Percentiles rank a stretch among this genome's conserved stretches.
Evolutionary conservation across 805 yeast species (phyloP).

Genomic region (Candida chilensis): DNA sequence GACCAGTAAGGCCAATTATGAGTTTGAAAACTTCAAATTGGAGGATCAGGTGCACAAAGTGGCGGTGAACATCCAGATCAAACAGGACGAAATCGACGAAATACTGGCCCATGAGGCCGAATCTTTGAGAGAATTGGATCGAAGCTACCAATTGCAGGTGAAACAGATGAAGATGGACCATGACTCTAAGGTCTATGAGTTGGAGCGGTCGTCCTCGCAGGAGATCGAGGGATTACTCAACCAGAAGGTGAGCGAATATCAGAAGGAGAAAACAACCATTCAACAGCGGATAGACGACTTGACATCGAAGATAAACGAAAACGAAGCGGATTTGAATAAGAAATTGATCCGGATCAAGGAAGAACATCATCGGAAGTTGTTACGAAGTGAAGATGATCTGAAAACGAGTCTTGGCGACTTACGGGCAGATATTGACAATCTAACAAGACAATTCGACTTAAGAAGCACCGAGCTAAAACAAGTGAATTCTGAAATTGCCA

Average conservation of each 20-base stretch:
- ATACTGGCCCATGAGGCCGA: slow-evolving; percentile 2
- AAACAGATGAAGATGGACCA: slow-evolving; percentile 11
- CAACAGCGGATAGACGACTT: slow-evolving; percentile 4
- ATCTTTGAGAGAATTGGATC: slow-evolving; percentile 11
- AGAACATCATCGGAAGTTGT: slow-evolving; percentile 10
- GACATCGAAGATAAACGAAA: slow-evolving; percentile 6
- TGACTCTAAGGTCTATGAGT: slow-evolving; percentile 9
- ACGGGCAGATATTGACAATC: slow-evolving; percentile 4
- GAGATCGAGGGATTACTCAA: slow-evolving; percentile 29
- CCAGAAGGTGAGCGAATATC: slow-evolving; percentile 17
- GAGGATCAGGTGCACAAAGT: slow-evolving; percentile 24
- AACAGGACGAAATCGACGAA: slow-evolving; percentile 1
- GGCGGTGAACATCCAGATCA: slow-evolving; percentile 15
- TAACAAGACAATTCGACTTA: slow-evolving; percentile 3
- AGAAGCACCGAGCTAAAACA: too few species aligned
- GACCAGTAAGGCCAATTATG: slow-evolving; percentile 26
- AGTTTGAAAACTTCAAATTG: slow-evolving; percentile 22
- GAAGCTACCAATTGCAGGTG: slow-evolving; percentile 13
- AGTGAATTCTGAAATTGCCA: too few species aligned
- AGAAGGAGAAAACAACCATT: slow-evolving; percentile 12
- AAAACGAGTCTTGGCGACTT: slow-evolving; percentile 8
- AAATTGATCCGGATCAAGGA: slow-evolving; percentile 15
- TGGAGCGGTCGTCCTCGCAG: slow-evolving; percentile 15
- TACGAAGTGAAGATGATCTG: slow-evolving; percentile 6
- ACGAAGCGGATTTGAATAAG: slow-evolving; percentile 11